Base-by-base conservation (phyloP, 768 basidiomycete genomes). In the Rhizopogon vinicolor region DNA sequence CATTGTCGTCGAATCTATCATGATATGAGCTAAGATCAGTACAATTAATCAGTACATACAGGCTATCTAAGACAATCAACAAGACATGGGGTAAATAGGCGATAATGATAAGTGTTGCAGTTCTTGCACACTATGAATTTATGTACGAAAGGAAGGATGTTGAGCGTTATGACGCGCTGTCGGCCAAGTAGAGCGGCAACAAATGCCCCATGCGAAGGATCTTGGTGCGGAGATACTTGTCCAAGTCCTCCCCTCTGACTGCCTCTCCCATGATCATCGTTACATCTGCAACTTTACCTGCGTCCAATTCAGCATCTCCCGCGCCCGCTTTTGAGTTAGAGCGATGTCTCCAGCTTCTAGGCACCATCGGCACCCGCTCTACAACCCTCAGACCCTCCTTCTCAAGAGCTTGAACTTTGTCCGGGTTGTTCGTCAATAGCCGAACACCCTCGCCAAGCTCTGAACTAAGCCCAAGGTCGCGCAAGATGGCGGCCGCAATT, bases 141-240 rank as follows among this genome's bases (percentile, higher is more conserved):
- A 25, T 25, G 25, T 25, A 25, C 25, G 25, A 25, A 25, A 25
- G 25, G 25, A 25, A 25, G 31, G 31, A 37, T 37, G 35, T 5
- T 37, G 35, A 25, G 22, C 19, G 9, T 49, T 35, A 49, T 49
- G 48, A 49, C 14, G 35, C 35, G 22, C 22, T 35, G 22, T 25
- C 55, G 35, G 41, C 41, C 33, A 53, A 42, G 51, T 40, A 52
- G 52, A 88, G 65, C 33, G 87, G 84, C 28, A 97, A 74, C 75
- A 96, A 86, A 68, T 99, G 97, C 12, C 97, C 97, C 97, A 99
- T 99, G 57, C 89, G 80, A 67, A 93, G 74, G n/a, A 98, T 86
- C 70, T 99, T 99, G 40, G 97, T 98, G 68, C 90, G 82, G 63
- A 99, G 72, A 69, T 99, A 99, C 73, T 89, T 93, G 65, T 98